These are phyloP conservation scores for Fusarium sp. DNA, from an alignment of 2,329 filamentous ascomycete species.

Conservation along the genomic window DNA sequence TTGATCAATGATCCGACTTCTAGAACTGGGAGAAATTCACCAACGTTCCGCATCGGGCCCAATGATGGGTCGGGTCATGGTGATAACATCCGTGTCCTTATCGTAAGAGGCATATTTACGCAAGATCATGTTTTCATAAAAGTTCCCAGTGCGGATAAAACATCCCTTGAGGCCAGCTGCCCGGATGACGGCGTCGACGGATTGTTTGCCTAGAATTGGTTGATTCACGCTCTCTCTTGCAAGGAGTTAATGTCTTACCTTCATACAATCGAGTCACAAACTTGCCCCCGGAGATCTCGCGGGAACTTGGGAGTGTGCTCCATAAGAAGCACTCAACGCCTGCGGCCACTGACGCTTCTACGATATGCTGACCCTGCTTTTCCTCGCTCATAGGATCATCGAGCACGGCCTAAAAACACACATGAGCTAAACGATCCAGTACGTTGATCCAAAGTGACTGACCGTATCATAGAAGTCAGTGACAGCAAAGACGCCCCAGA, in stretches of 20 bases:
- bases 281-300: conserved; percentile 23
- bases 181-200: conserved; percentile 22
- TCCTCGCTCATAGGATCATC: conserved; percentile 29
- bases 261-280: conserved; percentile 25
- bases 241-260: background rate
- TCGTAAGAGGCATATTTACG: conserved; percentile 27
- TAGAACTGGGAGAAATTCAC: background rate
- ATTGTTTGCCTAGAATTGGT: conserved; percentile 10
- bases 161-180: conserved; percentile 19
- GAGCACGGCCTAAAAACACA: conserved; percentile 7
- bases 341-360: conserved; percentile 19
- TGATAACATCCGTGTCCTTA: conserved; percentile 11
- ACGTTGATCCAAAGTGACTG: background rate
- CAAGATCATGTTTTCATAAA: conserved; percentile 26
- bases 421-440: background rate
- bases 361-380: conserved; percentile 24
- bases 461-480: conserved; percentile 30
- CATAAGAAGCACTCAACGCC: conserved; percentile 22
- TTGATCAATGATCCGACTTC: background rate
- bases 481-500: conserved; percentile 25
- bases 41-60: conserved; percentile 21
- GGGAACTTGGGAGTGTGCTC: conserved; percentile 24
- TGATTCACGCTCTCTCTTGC: no score
- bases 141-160: conserved; percentile 24
- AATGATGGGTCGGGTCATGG: conserved; percentile 26